Evolutionary conservation across 352 stramenopile genomes (phyloP).

Genomic region (Phytophthora foliorum): DNA sequence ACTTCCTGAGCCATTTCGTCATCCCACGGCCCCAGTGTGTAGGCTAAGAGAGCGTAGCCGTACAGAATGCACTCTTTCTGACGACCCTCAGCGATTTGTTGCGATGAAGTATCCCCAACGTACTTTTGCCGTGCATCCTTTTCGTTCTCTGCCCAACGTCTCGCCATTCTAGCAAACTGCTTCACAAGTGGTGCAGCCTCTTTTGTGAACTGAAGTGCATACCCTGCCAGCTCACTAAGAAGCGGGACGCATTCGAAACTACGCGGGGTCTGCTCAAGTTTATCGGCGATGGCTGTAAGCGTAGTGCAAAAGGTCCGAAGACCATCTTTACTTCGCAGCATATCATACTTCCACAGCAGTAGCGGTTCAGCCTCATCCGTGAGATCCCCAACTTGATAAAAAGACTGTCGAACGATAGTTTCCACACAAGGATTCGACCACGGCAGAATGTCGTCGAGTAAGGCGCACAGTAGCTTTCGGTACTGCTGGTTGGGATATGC

Average conservation of each 20-base stretch:
- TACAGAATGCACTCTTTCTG: slow-evolving; percentile 58
- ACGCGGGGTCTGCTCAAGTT: slow-evolving; percentile 40
- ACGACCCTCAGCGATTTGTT: slow-evolving; percentile 32
- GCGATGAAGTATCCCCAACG: slow-evolving; percentile 9
- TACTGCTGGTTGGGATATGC: slow-evolving; percentile 64
- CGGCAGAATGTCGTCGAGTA: slow-evolving; percentile 53
- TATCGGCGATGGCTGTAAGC: slow-evolving; percentile 22
- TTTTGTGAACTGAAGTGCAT: slow-evolving; percentile 35
- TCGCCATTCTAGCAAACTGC: slow-evolving; percentile 35
- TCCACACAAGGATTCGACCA: slow-evolving; percentile 52
- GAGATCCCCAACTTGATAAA: slow-evolving; percentile 62
- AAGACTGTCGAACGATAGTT: slow-evolving; percentile 49
- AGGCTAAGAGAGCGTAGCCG: slow-evolving; percentile 49
- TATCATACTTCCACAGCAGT: slow-evolving; percentile 53
- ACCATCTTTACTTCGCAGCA: slow-evolving; percentile 19
- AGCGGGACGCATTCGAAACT: slow-evolving; percentile 44
- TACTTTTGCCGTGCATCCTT: slow-evolving; percentile 19
- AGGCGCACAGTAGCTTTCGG: slow-evolving; percentile 48
- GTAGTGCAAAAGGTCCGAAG: slow-evolving; percentile 32
- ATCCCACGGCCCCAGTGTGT: slow-evolving; percentile 27
- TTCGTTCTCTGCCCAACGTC: slow-evolving; percentile 32
- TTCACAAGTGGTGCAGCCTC: slow-evolving; percentile 24
- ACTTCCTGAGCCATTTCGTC: slow-evolving; percentile 34
- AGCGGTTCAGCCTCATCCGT: slow-evolving; percentile 35
- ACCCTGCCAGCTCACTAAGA: slow-evolving; percentile 46